Base-by-base conservation (phyloP, 2,329 filamentous ascomycete species). In the Diaporthe sp. region DNA sequence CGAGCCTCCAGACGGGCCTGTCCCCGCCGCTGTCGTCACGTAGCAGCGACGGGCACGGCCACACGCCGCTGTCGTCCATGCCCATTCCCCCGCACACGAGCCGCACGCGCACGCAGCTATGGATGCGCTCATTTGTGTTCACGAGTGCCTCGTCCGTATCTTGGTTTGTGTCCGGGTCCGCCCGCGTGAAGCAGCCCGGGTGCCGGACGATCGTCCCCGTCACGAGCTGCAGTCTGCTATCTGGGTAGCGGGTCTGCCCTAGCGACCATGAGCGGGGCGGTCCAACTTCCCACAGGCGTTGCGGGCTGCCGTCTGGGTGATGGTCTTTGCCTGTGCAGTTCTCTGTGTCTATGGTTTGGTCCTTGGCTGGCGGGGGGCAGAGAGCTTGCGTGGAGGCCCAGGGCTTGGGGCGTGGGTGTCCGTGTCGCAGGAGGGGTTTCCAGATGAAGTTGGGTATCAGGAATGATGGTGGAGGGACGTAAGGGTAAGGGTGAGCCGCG, bases 81-180 rank as follows among this genome's bases (percentile, higher is more conserved):
- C 76, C 79, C 61, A 84, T 72, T 0, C 82, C 82, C 2, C 73
- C 77, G 25, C 81, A 81, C 1, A 79, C 79, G 13, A 83, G 72
- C 15, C 83, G 71, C 22, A 84, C 79, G 13, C 82, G 75, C 34
- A 82, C 82, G 15, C 77, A 78, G 15, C 76, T 78, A 55, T 84
- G 83, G 10, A 87, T 81, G 22, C 84, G 79, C 78, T 87, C 85
- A 73, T 81, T 80, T 0, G 85, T 87, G 58, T 83, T 80, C 4
- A 81, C 72, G 75, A 87, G 80, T 8, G 83, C 83, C 71, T 84
- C 79, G 15, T 78, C 75, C 0, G 83, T 85, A 37, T 81, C 80
- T n/a, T 79, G 73, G 71, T 86, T 86, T 9, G 81, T 84, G 31
- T 83, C 80, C 60, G 85, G 82, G 78, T 86, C 82, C 12, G 84